phyloP scores from a whole-genome alignment of 129 eudicot species.

The Helianthus tuberosus region DNA sequence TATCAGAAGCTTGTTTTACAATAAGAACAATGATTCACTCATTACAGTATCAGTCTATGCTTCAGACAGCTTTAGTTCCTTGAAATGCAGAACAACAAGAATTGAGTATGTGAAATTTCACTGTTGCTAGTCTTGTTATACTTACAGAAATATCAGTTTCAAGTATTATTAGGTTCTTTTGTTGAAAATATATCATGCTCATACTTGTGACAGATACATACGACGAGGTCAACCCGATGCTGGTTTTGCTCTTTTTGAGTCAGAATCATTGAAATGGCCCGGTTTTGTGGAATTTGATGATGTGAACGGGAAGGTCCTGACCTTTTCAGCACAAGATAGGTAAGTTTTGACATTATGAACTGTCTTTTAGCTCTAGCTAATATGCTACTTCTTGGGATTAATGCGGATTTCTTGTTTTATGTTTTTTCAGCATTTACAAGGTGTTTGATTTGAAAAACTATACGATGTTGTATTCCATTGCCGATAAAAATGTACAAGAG shows the following conservation, averaged over 20 bases:
- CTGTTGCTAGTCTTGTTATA: constrained; percentile 1
- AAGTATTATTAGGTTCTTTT: not conserved
- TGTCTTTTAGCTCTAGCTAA: constrained; percentile 2
- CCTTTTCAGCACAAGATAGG: constrained; percentile 94
- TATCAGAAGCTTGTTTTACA: constrained; percentile 92
- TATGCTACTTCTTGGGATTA: not conserved
- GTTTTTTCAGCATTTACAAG: constrained; percentile 73
- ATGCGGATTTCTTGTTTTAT: constrained; percentile 12
- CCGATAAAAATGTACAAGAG: constrained; percentile 83
- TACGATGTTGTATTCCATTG: constrained; percentile 79
- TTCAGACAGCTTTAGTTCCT: constrained; percentile 85
- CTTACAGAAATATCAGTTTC: not conserved
- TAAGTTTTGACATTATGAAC: constrained; percentile 7
- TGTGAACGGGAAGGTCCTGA: constrained; percentile 92
- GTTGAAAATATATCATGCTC: not conserved
- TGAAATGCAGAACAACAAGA: constrained; percentile 94
- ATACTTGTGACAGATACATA: constrained; percentile 57
- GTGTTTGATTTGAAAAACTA: constrained; percentile 93
- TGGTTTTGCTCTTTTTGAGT: constrained; percentile 86
- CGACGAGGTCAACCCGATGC: constrained; percentile 86
- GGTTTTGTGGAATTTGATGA: constrained; percentile 98
- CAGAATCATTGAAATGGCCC: constrained; percentile 95
- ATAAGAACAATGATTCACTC: constrained; percentile 88
- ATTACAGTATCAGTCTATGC: constrained; percentile 95
- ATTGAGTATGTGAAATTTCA: constrained; percentile 64